Evolutionary conservation across 2,329 filamentous ascomycete species (phyloP), one percentile per base, ranked within the genome.

Genomic region (Didymella pomorum): DNA sequence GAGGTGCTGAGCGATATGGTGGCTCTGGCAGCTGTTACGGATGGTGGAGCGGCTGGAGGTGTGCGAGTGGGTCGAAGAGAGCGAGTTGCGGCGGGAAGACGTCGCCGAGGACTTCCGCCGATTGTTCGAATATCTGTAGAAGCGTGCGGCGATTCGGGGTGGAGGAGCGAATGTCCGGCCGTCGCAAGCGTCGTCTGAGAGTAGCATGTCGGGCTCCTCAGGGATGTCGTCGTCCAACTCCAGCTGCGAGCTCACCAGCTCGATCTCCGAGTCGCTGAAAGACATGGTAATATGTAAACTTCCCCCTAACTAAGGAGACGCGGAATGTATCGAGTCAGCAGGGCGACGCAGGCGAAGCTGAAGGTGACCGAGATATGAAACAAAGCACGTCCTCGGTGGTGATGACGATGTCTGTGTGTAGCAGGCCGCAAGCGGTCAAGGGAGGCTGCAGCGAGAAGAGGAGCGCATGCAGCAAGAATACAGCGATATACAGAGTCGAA

Each of bases 11-110:
- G 90, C 90, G 54, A 93, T 82, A 76, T 91, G 85, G 73, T 90
- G 91, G 81, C 88, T 92, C 78, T 92, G 89, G 20, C 86, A 84
- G 74, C 81, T 81, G 63, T 79, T 79, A 60, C 80, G 67, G 77
- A 56, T 52, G 68, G 83, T 74, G 60, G 79, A 86, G 60, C 84
- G 84, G 64, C 85, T 86, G 2, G 89, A 91, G 51, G 86, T 87
- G 62, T 87, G 87, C 16, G 89, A 91, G 58, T 91, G 89, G 23
- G 83, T 86, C 1, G 90, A 93, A 4, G 90, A 92, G 28, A 93
- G 85, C 56, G 90, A 93, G 78, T 92, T 93, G 61, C 90, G 87
- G 64, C 90, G 88, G 28, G 90, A 93, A 1, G 90, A 93, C 23
- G 90, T 86, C 14, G 90, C 89, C 23, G 90, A 93, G 56, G 89